phyloP scores from a whole-genome alignment of 352 stramenopile genomes.

The Pythium grandisporangium region DNA sequence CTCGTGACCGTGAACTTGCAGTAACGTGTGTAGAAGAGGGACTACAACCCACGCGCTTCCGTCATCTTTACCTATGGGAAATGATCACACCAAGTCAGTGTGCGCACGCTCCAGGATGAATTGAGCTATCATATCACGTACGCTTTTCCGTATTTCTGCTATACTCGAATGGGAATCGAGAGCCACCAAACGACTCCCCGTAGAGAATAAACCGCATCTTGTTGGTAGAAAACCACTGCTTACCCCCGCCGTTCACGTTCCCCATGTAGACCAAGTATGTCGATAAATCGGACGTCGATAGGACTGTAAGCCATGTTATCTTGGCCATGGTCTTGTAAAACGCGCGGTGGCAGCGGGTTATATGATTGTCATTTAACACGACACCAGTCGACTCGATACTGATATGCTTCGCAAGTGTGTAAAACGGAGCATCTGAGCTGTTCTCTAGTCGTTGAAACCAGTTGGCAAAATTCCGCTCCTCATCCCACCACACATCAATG shows the following conservation, averaged over 20 bases:
- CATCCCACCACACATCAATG: constrained; percentile 20
- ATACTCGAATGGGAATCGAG: constrained; percentile 13
- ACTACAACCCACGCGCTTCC: constrained; percentile 21
- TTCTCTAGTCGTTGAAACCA: constrained; percentile 24
- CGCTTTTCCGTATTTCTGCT: constrained; percentile 5
- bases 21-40: constrained; percentile 16
- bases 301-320: constrained; percentile 17
- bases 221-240: constrained; percentile 16
- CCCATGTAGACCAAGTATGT: constrained; percentile 25
- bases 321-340: constrained; percentile 27
- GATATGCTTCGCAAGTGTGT: constrained; percentile 11
- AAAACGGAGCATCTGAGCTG: constrained; percentile 12
- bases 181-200: constrained; percentile 15
- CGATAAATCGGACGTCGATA: constrained; percentile 9
- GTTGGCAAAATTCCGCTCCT: constrained; percentile 15
- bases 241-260: constrained; percentile 18
- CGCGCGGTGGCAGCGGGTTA: constrained; percentile 22
- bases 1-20: constrained; percentile 10
- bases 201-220: constrained; percentile 11
- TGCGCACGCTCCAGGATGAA: too few species aligned
- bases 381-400: constrained; percentile 13
- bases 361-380: constrained; percentile 16
- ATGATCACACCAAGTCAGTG: too few species aligned
- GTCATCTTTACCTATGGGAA: constrained; percentile 16
- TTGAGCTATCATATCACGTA: constrained; percentile 7